phyloP scores from a whole-genome alignment of 2,329 filamentous ascomycete species.

The Dactylellina drechsleri region DNA sequence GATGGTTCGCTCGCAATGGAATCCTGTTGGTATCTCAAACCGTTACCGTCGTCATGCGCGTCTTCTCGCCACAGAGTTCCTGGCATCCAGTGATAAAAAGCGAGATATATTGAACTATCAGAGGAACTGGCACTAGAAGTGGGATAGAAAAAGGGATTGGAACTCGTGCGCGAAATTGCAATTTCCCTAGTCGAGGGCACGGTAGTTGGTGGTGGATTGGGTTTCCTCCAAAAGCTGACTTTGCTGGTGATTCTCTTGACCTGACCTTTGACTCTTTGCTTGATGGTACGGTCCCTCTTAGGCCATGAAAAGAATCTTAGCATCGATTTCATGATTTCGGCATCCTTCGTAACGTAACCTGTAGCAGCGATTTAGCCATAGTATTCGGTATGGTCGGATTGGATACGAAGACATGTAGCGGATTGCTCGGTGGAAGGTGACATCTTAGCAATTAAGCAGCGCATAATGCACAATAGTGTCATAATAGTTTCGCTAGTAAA shows the following conservation, averaged over 20 bases:
- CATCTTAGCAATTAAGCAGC: too few relatives aligned
- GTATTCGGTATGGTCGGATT: neutral
- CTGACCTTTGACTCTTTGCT: neutral
- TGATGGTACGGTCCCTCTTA: constrained; percentile 4
- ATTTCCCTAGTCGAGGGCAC: neutral
- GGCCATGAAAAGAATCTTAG: neutral
- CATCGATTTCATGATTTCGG: neutral
- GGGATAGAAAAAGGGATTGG: too few relatives aligned
- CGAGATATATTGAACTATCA: neutral
- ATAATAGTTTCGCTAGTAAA: too few relatives aligned
- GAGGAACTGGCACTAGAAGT: neutral
- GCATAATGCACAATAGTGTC: too few relatives aligned
- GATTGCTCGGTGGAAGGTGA: too few relatives aligned
- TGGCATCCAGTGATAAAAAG: neutral
- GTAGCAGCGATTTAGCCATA: neutral
- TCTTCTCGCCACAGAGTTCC: neutral
- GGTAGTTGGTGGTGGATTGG: neutral
- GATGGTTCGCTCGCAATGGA: neutral
- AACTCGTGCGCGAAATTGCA: neutral
- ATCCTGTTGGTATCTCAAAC: too few relatives aligned
- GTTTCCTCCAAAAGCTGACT: constrained; percentile 8
- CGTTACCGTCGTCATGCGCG: too few relatives aligned
- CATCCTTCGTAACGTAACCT: too few relatives aligned
- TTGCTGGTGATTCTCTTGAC: constrained; percentile 18
- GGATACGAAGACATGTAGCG: too few relatives aligned